phyloP scores from a whole-genome alignment of 2,329 filamentous ascomycete species.

The Neopestalotiopsis sp. region DNA sequence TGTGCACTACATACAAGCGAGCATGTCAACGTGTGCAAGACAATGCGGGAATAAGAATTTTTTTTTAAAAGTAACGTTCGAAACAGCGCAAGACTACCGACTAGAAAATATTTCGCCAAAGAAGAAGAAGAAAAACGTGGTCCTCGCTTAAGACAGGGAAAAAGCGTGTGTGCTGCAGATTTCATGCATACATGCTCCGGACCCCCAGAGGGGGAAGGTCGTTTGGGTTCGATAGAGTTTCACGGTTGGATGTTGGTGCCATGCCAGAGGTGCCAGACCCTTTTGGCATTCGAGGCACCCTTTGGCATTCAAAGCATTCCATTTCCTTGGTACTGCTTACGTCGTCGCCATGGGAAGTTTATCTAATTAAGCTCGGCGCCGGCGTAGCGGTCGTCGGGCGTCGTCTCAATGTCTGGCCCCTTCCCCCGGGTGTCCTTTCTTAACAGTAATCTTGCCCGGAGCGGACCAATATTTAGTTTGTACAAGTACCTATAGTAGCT shows the following conservation, averaged over 20 bases:
- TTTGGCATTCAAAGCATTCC: neutral
- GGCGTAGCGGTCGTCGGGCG: constrained; percentile 10
- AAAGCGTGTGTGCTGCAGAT: neutral
- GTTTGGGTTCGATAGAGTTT: neutral
- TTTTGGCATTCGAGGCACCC: neutral
- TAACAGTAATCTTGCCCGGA: too few relatives aligned
- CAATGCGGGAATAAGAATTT: neutral
- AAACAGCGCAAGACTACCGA: neutral
- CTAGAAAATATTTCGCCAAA: neutral
- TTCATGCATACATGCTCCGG: neutral
- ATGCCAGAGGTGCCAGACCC: neutral
- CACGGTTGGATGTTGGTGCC: too few relatives aligned
- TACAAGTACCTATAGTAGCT: too few relatives aligned
- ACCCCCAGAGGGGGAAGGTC: neutral
- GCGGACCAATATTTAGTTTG: too few relatives aligned
- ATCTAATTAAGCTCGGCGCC: constrained; percentile 12
- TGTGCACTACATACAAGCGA: too few relatives aligned
- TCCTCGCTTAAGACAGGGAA: neutral
- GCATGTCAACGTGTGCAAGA: neutral
- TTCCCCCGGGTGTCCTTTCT: too few relatives aligned
- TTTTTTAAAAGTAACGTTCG: neutral
- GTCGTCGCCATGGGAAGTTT: neutral
- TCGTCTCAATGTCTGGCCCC: neutral
- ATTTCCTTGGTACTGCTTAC: constrained; percentile 7
- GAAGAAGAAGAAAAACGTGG: neutral